These are phyloP conservation scores for Paxillus rubicundulus DNA, from an alignment of 768 basidiomycete species.

Conservation along the genomic window DNA sequence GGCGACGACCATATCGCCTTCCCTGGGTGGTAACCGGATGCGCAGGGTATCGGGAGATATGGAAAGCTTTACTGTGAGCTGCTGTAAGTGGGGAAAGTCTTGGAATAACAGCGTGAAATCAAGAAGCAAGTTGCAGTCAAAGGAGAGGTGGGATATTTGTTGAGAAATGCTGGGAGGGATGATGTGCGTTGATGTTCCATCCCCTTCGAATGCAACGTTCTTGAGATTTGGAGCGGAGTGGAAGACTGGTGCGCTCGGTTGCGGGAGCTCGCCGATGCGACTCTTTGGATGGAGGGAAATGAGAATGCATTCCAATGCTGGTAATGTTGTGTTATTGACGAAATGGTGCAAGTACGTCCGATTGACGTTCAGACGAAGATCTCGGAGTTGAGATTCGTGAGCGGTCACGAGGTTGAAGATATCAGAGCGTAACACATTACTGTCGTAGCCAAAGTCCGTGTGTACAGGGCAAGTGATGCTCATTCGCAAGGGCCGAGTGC, in stretches of 20 bases:
- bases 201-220: conserved; percentile 14
- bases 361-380: conserved; percentile 18
- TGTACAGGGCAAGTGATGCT: conserved; percentile 16
- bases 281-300: conserved; percentile 14
- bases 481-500: conserved; percentile 22
- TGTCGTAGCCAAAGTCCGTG: conserved; percentile 15
- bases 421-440: conserved; percentile 8
- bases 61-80: conserved; percentile 15
- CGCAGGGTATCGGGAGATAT: conserved; percentile 11
- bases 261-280: conserved; percentile 4
- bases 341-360: conserved; percentile 20
- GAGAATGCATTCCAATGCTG: conserved; percentile 13
- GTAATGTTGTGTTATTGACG: conserved; percentile 9
- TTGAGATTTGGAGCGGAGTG: conserved; percentile 16
- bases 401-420: conserved; percentile 20
- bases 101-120: conserved; percentile 18
- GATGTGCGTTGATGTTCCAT: conserved; percentile 8
- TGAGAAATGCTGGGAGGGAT: conserved; percentile 15
- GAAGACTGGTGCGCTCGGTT: neutral
- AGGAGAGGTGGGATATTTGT: conserved; percentile 23
- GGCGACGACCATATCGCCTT: neutral
- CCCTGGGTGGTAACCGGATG: conserved; percentile 6
- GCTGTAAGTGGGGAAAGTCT: conserved; percentile 16
- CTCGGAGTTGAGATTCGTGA: conserved; percentile 19
- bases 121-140: conserved; percentile 18